phyloP scores from a whole-genome alignment of 306 rosid species.

The Vigna trinervia region DNA sequence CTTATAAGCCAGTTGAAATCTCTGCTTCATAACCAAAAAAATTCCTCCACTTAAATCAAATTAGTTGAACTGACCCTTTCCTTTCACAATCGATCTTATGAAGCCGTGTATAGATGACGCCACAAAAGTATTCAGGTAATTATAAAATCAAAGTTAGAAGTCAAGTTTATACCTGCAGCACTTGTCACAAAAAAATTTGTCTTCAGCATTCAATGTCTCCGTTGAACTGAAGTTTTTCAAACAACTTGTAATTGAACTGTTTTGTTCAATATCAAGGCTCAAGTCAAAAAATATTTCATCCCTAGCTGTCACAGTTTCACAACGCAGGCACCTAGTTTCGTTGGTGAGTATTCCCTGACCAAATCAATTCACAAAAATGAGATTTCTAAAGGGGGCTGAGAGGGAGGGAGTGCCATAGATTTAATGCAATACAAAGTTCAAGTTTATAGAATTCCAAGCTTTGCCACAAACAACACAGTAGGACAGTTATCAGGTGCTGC shows the following conservation, averaged over 20 bases:
- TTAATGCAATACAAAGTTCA: constrained; percentile 1
- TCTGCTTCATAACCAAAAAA: constrained; percentile 15
- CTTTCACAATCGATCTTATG: constrained; percentile 17
- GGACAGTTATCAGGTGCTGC: not conserved
- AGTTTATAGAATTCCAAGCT: constrained; percentile 4
- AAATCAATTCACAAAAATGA: constrained; percentile 45
- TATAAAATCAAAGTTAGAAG: not conserved
- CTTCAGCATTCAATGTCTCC: constrained; percentile 96
- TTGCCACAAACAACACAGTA: not conserved
- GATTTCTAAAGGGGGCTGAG: constrained; percentile 17
- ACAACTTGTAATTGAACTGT: constrained; percentile 97
- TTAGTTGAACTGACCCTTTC: constrained; percentile 13
- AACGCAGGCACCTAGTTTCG: constrained; percentile 88
- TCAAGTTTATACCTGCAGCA: constrained; percentile 81
- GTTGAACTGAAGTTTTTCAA: constrained; percentile 98
- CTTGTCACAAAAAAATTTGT: constrained; percentile 95
- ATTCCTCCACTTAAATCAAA: not conserved
- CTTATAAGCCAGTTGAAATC: constrained; percentile 21
- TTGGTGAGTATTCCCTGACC: constrained; percentile 90
- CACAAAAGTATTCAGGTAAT: constrained; percentile 10
- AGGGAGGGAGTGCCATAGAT: not conserved
- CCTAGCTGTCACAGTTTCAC: constrained; percentile 93
- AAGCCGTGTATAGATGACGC: not conserved
- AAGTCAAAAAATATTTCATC: constrained; percentile 94
- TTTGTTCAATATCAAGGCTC: constrained; percentile 98